Conservation (phyloP, 805 yeast species). For the Lachancea lanzarotensis region DNA sequence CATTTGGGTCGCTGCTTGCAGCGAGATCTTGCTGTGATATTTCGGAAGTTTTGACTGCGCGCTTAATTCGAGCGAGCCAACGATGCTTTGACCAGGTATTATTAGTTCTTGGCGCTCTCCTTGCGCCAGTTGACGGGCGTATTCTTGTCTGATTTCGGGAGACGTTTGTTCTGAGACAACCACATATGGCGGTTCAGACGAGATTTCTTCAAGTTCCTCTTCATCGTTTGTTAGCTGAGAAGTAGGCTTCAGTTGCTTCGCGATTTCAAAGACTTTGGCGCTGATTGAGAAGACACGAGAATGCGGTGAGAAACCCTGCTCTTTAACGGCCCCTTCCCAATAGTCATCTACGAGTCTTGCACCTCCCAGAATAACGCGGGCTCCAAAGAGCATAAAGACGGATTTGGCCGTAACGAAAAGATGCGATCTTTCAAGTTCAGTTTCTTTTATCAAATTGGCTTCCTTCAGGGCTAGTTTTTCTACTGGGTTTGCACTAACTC, state of each 20-base stretch:
- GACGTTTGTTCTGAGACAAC: conserved; percentile 27
- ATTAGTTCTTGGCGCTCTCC: conserved; percentile 24
- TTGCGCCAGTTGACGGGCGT: conserved; percentile 14
- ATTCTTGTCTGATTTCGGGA: conserved; percentile 22
- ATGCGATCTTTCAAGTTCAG: conserved; percentile 23
- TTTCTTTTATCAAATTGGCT: conserved; percentile 22
- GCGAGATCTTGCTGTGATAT: conserved; percentile 30
- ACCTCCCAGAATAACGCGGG: conserved; percentile 42
- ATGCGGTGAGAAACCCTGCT: conserved; percentile 39
- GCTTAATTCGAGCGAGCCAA: conserved; percentile 29
- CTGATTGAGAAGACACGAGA: conserved; percentile 38
- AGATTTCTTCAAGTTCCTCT: background rate
- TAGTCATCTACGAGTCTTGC: conserved; percentile 48
- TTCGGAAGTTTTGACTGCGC: conserved; percentile 29
- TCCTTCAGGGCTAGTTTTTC: conserved; percentile 36
- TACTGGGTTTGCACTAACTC: conserved; percentile 32
- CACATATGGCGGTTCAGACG: conserved; percentile 20
- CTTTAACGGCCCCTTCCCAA: conserved; percentile 42
- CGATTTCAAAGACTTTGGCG: conserved; percentile 10
- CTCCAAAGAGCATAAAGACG: conserved; percentile 45
- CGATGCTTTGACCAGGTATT: conserved; percentile 29
- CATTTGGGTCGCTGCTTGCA: conserved; percentile 24
- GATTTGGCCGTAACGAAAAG: conserved; percentile 37
- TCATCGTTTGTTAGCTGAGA: conserved; percentile 7
- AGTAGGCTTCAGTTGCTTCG: conserved; percentile 16